A percentile compares a stretch with the other conserved stretches of the same genome.
Conservation (phyloP, 257 asterid species). For the Solanum lignicaule region DNA sequence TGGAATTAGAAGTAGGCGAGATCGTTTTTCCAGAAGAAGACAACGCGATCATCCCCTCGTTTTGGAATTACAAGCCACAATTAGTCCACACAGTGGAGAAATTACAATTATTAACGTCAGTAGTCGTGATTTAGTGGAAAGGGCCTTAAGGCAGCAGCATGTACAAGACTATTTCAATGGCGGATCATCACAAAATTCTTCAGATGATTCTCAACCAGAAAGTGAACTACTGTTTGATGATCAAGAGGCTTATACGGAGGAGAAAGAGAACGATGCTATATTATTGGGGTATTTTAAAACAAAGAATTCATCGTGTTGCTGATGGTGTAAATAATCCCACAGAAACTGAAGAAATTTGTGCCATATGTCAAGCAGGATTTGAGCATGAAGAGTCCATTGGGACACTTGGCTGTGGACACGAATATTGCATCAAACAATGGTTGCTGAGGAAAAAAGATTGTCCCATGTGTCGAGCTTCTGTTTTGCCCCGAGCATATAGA, state of each 20-base stretch:
- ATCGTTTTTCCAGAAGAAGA: background rate
- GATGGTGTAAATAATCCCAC: background rate
- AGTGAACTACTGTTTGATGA: background rate
- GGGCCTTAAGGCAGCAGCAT: background rate
- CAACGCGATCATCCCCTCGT: background rate
- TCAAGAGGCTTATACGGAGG: background rate
- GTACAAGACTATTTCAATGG: background rate
- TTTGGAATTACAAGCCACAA: background rate
- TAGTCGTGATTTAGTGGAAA: background rate
- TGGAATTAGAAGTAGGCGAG: background rate
- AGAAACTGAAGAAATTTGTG: background rate
- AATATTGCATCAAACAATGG: slow-evolving; percentile 7
- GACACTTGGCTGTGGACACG: background rate
- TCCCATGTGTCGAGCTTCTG: background rate
- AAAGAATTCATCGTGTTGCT: too few relatives aligned
- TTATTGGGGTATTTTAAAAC: background rate
- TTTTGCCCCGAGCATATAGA: background rate
- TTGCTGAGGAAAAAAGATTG: background rate
- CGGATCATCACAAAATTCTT: background rate
- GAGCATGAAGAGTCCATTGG: background rate
- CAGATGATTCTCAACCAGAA: background rate
- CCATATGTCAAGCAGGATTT: background rate
- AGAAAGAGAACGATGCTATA: too few relatives aligned
- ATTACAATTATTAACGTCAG: background rate
- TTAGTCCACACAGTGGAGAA: background rate